Conservation (phyloP, 495 filamentous ascomycete species). For the Parachaetomium inaequale region DNA sequence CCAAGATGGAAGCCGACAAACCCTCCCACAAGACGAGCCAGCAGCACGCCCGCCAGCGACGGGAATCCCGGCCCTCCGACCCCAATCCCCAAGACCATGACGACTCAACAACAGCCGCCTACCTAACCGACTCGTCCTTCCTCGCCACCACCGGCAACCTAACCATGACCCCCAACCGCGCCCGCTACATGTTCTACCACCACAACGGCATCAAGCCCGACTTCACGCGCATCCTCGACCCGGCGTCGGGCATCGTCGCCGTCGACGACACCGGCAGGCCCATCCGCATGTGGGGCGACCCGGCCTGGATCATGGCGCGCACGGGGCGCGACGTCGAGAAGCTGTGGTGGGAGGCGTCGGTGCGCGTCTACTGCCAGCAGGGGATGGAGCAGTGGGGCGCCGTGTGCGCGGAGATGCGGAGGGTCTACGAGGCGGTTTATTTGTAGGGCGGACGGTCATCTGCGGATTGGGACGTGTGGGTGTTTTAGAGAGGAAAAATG, state of each 20-base stretch:
- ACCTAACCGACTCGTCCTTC: conserved; percentile 16
- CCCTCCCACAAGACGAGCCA: neutral
- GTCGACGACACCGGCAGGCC: conserved; percentile 16
- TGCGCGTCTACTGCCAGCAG: conserved; percentile 41
- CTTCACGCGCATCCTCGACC: conserved; percentile 27
- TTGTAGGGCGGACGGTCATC: neutral
- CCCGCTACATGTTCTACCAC: conserved; percentile 50
- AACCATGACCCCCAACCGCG: neutral
- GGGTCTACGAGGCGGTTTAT: neutral
- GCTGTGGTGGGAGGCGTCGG: conserved; percentile 47
- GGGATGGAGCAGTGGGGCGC: neutral
- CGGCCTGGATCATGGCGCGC: conserved; percentile 34
- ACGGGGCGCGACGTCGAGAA: conserved; percentile 50
- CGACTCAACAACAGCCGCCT: neutral
- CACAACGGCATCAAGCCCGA: conserved; percentile 56
- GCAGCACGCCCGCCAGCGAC: neutral
- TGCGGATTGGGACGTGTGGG: too few species aligned
- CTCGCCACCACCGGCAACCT: conserved; percentile 11
- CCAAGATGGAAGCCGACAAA: neutral
- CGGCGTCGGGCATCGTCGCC: conserved; percentile 1
- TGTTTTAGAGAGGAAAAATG: too few species aligned
- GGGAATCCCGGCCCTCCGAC: neutral
- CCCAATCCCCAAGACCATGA: neutral
- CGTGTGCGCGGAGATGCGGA: neutral
- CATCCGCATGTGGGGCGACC: conserved; percentile 28